Percentiles rank a stretch among this genome's conserved stretches.
phyloP scores from a whole-genome alignment of 1,139 yeast species.

The Zygotorulaspora mrakii region DNA sequence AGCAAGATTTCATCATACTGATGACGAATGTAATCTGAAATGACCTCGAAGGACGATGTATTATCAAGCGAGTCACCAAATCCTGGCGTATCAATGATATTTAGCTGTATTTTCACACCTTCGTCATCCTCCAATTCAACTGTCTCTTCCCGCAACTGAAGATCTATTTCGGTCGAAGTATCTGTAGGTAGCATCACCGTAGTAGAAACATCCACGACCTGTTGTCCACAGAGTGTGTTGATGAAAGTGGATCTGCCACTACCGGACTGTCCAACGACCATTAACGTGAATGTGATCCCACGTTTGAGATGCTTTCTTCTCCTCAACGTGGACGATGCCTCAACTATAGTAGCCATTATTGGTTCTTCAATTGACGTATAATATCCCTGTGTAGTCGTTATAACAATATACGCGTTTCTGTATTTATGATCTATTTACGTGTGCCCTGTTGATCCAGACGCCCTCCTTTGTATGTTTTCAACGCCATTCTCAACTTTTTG shows the following conservation, averaged over 20 bases:
- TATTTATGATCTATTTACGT: not conserved
- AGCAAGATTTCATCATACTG: constrained; percentile 86
- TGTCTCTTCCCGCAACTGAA: constrained; percentile 47
- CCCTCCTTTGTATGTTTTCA: not conserved
- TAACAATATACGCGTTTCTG: not conserved
- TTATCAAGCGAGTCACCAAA: constrained; percentile 73
- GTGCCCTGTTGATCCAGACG: constrained; percentile 1
- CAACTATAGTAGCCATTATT: constrained; percentile 40
- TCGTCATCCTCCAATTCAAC: constrained; percentile 73
- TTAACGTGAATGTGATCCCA: constrained; percentile 77
- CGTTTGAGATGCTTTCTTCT: constrained; percentile 77
- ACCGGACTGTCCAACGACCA: constrained; percentile 81
- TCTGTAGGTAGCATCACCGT: constrained; percentile 46
- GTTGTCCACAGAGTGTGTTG: constrained; percentile 86
- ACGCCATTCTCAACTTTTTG: not conserved
- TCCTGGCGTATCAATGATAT: constrained; percentile 75
- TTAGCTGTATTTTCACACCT: constrained; percentile 63
- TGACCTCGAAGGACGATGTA: constrained; percentile 54
- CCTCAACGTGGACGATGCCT: constrained; percentile 47
- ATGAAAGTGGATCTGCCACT: constrained; percentile 82
- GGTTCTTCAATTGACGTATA: not conserved
- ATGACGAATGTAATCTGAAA: constrained; percentile 68
- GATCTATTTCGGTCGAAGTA: constrained; percentile 44
- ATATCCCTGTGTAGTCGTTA: too few relatives aligned
- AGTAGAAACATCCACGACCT: constrained; percentile 54